A percentile compares a stretch with the other conserved stretches of the same genome.
Evolutionary conservation across 345 rosid genomes (phyloP).

Genomic region (Mallotus nudiflorus): DNA sequence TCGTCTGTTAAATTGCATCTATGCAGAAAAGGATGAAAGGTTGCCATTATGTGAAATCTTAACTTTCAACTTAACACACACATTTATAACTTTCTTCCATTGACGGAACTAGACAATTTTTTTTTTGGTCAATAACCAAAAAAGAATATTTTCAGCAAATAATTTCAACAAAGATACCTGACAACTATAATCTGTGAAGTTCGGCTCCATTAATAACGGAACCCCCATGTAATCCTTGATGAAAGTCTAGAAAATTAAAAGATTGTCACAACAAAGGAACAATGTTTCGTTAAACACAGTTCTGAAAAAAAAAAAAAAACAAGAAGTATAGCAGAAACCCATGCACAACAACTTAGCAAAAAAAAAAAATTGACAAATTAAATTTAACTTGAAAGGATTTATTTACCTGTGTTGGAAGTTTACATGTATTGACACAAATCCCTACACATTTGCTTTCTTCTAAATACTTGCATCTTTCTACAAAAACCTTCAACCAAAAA

Average conservation of each 20-base stretch:
- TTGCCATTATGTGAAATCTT: too few relatives aligned
- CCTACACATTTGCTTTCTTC: slow-evolving; percentile 96
- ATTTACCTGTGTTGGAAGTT: slow-evolving; percentile 90
- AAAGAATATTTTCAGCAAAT: too few relatives aligned
- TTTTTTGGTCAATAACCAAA: too few relatives aligned
- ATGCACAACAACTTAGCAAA: neutral
- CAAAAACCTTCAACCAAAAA: slow-evolving; percentile 55
- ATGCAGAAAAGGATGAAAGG: too few relatives aligned
- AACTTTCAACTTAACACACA: too few relatives aligned
- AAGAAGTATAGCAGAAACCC: too few relatives aligned
- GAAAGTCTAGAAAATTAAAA: slow-evolving; percentile 53
- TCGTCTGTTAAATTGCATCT: too few relatives aligned
- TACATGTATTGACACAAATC: slow-evolving; percentile 81
- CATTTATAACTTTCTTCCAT: neutral
- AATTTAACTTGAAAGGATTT: neutral
- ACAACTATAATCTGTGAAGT: slow-evolving; percentile 83
- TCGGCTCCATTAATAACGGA: slow-evolving; percentile 85
- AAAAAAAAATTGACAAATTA: neutral
- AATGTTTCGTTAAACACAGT: neutral
- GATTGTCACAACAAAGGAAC: too few relatives aligned
- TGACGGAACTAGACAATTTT: too few relatives aligned
- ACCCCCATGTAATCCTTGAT: slow-evolving; percentile 86
- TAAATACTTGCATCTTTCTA: slow-evolving; percentile 83
- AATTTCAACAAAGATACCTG: slow-evolving; percentile 61
- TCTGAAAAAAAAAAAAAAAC: neutral